These are phyloP conservation scores for Alternaria sp. DNA, from an alignment of 2,329 filamentous ascomycete species.

Conservation along the genomic window DNA sequence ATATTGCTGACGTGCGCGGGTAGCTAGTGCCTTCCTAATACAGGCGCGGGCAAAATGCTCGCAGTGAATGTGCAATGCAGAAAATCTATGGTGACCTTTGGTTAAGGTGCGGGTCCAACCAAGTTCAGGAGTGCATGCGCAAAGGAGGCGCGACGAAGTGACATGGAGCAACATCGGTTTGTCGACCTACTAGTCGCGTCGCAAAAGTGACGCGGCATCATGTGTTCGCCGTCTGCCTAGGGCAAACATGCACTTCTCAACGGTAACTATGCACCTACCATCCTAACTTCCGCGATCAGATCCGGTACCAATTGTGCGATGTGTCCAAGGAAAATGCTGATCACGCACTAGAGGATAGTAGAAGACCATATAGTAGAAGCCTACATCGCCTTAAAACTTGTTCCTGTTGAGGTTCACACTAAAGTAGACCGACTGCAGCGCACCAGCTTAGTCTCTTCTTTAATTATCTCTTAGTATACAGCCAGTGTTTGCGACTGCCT, in stretches of 20 bases:
- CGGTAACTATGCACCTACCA: neutral
- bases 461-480: neutral
- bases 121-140: neutral
- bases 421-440: neutral
- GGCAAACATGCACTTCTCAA: neutral
- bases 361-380: neutral
- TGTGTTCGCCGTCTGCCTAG: neutral
- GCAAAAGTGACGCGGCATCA: slow-evolving; percentile 19
- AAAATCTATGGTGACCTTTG: neutral
- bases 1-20: slow-evolving; percentile 1
- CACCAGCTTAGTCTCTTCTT: neutral
- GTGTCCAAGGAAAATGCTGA: neutral
- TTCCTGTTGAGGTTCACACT: neutral
- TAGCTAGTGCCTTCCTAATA: neutral
- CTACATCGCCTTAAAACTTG: neutral
- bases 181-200: slow-evolving; percentile 1
- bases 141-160: neutral
- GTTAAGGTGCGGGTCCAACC: neutral
- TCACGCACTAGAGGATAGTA: neutral
- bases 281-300: neutral
- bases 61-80: neutral
- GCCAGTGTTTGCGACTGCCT: neutral
- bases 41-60: neutral
- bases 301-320: neutral
- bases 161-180: neutral